Evolutionary conservation across 495 filamentous ascomycete genomes (phyloP).

Genomic region (Daldinia bambusicola): DNA sequence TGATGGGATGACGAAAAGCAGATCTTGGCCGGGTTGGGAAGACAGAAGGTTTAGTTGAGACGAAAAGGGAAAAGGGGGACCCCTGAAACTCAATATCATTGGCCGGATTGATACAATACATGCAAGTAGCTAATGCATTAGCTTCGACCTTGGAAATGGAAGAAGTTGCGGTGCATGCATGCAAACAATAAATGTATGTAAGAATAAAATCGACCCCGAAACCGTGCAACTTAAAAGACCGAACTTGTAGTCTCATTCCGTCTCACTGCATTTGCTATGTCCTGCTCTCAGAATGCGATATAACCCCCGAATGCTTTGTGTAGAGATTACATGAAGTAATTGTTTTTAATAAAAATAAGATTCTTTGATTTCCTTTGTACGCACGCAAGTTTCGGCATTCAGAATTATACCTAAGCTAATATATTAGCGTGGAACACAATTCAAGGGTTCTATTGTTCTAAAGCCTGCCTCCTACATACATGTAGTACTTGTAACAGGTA

Average conservation of each 20-base stretch:
- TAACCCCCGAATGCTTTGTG: neutral
- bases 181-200: conserved; percentile 23
- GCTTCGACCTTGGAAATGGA: neutral
- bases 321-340: neutral
- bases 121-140: neutral
- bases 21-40: neutral
- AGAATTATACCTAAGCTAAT: neutral
- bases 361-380: too few relatives aligned
- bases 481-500: too few relatives aligned
- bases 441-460: conserved; percentile 2
- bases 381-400: conserved; percentile 1
- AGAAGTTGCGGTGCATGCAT: conserved; percentile 7
- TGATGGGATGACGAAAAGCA: conserved; percentile 22
- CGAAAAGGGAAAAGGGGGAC: conserved; percentile 40
- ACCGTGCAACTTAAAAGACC: conserved; percentile 24
- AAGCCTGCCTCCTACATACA: too few relatives aligned
- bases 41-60: conserved; percentile 32
- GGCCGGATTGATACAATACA: conserved; percentile 16
- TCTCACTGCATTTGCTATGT: neutral
- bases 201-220: conserved; percentile 20
- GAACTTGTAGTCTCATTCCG: neutral
- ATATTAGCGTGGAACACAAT: neutral
- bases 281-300: conserved; percentile 1
- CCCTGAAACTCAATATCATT: conserved; percentile 18
- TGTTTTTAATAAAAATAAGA: neutral